Base-by-base conservation (phyloP, 306 rosid genomes). In the Rosa chinensis region DNA sequence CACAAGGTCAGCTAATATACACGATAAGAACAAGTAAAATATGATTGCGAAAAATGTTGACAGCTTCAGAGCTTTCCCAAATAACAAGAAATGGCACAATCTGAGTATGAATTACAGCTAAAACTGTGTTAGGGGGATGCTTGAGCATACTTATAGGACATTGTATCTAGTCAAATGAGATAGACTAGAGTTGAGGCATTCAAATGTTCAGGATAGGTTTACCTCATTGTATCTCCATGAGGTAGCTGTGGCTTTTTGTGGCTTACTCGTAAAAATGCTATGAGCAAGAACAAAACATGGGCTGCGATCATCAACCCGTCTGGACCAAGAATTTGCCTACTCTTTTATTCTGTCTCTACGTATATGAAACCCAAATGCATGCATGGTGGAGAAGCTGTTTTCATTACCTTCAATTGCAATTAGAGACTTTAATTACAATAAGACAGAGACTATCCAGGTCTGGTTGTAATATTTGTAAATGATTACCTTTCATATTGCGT, bases 351-450 rank as follows among this genome's bases (percentile, higher is more conserved):
- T 18, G 49, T 3, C 72, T 55, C 37, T 40, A 50, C 20, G 20
- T n/a, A 73, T 37, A 53, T 53, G 21, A 55, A 39, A 7, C 52
- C 77, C 48, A 55, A 55, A 37, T 55, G 76, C 76, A 73, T 72
- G 63, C 28, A 25, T 72, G 10, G 13, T 0, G 2, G 66, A 40
- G 18, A 9, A 39, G 47, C 23, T 17, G 6, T 17, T 7, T 6
- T 6, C 18, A 6, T 32, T 8, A 3, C 25, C 23, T 37, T 64
- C n/a, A 6, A 8, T 66, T 18, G 37, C 70, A 66, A 39, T 39
- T 66, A 39, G 8, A 17, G 71, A 14, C 47, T 17, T 37, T 66
- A 2, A 68, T 68, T 40, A 43, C 73, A 68, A 5, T n/a, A n/a
- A n/a, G 73, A 68, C 73, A 68, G 18, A 17, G 71, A 5, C 43